Percentiles rank a stretch among this genome's conserved stretches.
phyloP scores from a whole-genome alignment of 2,329 filamentous ascomycete species.

The Pestalotiopsis sp. region DNA sequence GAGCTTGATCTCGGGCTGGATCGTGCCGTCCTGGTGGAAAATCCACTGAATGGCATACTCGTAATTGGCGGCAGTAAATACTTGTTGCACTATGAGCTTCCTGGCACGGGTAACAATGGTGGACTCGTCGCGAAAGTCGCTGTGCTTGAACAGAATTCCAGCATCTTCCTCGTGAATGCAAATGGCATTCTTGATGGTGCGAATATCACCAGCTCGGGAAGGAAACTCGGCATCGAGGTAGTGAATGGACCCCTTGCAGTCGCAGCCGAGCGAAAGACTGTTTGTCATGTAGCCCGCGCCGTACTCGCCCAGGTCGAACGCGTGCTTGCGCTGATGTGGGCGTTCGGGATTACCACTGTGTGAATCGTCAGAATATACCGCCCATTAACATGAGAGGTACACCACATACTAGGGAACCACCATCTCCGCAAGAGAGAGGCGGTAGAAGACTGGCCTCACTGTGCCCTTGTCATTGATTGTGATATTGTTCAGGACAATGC shows the following conservation, averaged over 20 bases:
- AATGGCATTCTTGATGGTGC: constrained; percentile 88
- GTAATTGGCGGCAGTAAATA: constrained; percentile 96
- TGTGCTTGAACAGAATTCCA: constrained; percentile 92
- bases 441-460: constrained; percentile 80
- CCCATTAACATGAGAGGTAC: not conserved
- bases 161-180: constrained; percentile 94
- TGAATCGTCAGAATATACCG: not conserved
- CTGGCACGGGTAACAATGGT: constrained; percentile 82
- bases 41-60: constrained; percentile 66
- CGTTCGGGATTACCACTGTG: constrained; percentile 69
- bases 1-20: constrained; percentile 88
- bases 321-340: constrained; percentile 79
- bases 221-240: constrained; percentile 89
- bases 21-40: constrained; percentile 72
- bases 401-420: constrained; percentile 74
- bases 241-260: constrained; percentile 88
- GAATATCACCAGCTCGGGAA: constrained; percentile 71
- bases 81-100: constrained; percentile 84
- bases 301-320: constrained; percentile 79
- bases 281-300: constrained; percentile 85
- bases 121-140: constrained; percentile 88
- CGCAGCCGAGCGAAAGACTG: constrained; percentile 72
- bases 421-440: constrained; percentile 89
- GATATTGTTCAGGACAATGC: constrained; percentile 87
- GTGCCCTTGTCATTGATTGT: constrained; percentile 83